Evolutionary conservation across 1,139 yeast species (phyloP), one percentile per base, ranked within the genome.

Genomic region (Nakaseomyces sp.): DNA sequence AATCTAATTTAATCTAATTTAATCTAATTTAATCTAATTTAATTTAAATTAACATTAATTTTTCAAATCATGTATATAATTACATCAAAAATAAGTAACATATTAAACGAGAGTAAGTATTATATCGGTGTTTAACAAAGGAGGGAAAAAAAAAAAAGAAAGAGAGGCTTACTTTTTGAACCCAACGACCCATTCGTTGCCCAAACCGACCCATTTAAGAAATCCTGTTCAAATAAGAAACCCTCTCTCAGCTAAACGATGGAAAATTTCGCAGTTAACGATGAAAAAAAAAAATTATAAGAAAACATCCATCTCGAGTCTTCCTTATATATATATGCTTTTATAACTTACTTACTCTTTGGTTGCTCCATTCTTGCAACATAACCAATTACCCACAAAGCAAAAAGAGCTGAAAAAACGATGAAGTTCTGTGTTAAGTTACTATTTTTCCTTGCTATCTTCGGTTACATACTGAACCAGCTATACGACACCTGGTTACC

Each of bases 401-500:
- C n/a, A n/a, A 26, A 26, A 26, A 26, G 7, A 26, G 9, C 5
- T 6, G 17, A 15, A 29, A 26, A 26, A 8, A 32, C 5, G 20
- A 57, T 59, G 63, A 68, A 60, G 57, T 63, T 63, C 40, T 52
- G 57, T 22, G 40, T 50, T 15, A 32, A 55, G 41, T 29, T 49
- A 25, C 36, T 51, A 22, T 17, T 53, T 13, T 20, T 57, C 22
- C 30, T 42, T 17, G 53, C 53, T 37, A 43, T 48, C 15, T 40
- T 50, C 36, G 54, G 54, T 25, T 54, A 54, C 43, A 36, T 48
- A 30, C 48, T 75, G 54, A 68, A 77, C 60, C 56, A 57, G 40
- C 60, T 79, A 37, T 79, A 68, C 63, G 56, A 70, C 58, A 70
- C 77, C 13, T 81, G 87, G 87, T 70, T 89, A 46, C 95, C 95